phyloP scores from a whole-genome alignment of 2,329 filamentous ascomycete genomes.

The Gnomoniopsis smithogilvyi region DNA sequence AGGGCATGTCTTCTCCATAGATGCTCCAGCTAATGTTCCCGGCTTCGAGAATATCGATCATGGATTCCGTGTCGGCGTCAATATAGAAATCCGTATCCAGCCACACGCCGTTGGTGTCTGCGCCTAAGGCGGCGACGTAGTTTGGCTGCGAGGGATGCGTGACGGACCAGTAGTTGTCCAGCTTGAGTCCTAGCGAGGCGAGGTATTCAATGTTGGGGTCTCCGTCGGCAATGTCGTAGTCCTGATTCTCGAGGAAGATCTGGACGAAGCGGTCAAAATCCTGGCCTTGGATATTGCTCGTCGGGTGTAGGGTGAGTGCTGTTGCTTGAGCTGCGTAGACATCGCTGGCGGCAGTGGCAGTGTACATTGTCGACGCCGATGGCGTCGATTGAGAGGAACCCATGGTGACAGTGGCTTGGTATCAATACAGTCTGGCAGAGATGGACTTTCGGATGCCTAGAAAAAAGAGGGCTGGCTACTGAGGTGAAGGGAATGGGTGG shows the following conservation, averaged over 20 bases:
- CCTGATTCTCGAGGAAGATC: constrained; percentile 60
- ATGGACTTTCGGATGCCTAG: not conserved
- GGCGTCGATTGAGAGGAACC: constrained; percentile 13
- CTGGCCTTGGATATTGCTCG: constrained; percentile 45
- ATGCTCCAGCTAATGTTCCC: constrained; percentile 46
- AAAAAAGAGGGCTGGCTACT: not conserved
- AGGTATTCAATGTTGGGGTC: constrained; percentile 47
- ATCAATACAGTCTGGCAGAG: not conserved
- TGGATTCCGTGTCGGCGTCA: constrained; percentile 39
- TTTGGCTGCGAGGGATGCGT: constrained; percentile 62
- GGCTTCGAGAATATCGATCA: constrained; percentile 47
- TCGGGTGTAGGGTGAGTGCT: constrained; percentile 38
- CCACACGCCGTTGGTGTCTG: constrained; percentile 53
- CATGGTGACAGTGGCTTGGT: constrained; percentile 6
- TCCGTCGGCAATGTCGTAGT: constrained; percentile 45
- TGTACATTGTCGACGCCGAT: constrained; percentile 15
- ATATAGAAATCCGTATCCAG: constrained; percentile 49
- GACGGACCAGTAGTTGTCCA: constrained; percentile 50
- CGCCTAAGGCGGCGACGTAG: constrained; percentile 56
- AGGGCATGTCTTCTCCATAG: constrained; percentile 54
- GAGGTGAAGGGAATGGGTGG: not conserved
- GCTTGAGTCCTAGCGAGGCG: constrained; percentile 50
- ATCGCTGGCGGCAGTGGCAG: constrained; percentile 27
- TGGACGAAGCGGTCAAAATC: constrained; percentile 57
- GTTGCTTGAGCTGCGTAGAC: constrained; percentile 40